Evolutionary conservation across 257 asterid genomes (phyloP), one percentile per base, ranked within the genome.

Genomic region (Hygrophila difformis): DNA sequence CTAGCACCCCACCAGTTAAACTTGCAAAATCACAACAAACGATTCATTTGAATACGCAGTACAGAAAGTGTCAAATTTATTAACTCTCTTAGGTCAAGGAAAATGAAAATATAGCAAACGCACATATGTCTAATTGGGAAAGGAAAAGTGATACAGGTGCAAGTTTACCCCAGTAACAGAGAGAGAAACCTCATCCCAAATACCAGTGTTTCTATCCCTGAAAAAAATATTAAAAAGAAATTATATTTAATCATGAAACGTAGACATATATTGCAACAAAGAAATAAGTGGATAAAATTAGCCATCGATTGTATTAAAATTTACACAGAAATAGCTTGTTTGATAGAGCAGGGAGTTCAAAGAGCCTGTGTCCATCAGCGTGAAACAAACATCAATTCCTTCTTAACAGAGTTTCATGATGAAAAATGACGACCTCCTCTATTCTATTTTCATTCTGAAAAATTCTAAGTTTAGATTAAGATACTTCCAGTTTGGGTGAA

Each of bases 171-270:
- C 97, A 34, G 97, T 82, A 62, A 81, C 72, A 55, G 78, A 70
- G 59, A 85, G 66, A 60, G 96, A 89, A 41, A 89, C 96, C 71
- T 89, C 94, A 59, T 89, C 97, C 97, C 97, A 89, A 62, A 89
- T 79, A 37, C 97, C 97, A 57, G 97, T 89, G 79, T 89, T 89
- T 70, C 96, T 74, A 58, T 89, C 97, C 87, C 97, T 89, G 81
- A 46, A 63, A 51, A 54, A 15, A 26, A 13, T 21, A 12, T 18
- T 29, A 49, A 18, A 46, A 16, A 51, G 39, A 40, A 52, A 31
- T 8, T 28, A 18, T 13, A 23, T n/a, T n/a, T n/a, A n/a, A n/a
- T n/a, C n/a, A n/a, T n/a, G n/a, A n/a, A n/a, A n/a, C n/a, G n/a
- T n/a, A n/a, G n/a, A n/a, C n/a, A n/a, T n/a, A n/a, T n/a, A n/a